phyloP scores from a whole-genome alignment of 2,329 filamentous ascomycete genomes.

The Botrytis byssoidea region DNA sequence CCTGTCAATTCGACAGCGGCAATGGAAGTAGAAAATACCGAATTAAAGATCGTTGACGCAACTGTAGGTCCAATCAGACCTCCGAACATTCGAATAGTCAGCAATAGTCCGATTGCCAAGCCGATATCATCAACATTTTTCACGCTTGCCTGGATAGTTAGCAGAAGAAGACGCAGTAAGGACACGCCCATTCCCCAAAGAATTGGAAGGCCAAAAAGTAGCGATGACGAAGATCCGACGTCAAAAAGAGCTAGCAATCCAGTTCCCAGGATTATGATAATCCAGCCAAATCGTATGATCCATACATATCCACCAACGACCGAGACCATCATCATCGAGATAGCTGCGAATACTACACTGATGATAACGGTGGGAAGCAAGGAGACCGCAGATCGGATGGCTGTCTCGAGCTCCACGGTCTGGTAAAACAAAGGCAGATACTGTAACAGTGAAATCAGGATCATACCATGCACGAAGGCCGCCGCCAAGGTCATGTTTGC shows the following conservation, averaged over 20 bases:
- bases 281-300: neutral
- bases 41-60: conserved; percentile 40
- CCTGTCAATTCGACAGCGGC: neutral
- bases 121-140: conserved; percentile 40
- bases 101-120: conserved; percentile 39
- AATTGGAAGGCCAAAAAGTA: neutral
- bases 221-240: neutral
- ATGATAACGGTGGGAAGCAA: neutral
- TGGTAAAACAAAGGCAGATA: conserved; percentile 37
- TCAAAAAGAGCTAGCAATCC: neutral
- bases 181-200: neutral
- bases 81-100: conserved; percentile 42
- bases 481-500: neutral
- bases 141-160: conserved; percentile 41
- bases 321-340: neutral
- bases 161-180: neutral
- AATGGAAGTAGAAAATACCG: conserved; percentile 30
- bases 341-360: neutral
- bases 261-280: neutral
- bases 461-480: neutral
- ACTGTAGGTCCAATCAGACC: conserved; percentile 42
- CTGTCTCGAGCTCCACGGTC: neutral
- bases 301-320: neutral
- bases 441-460: conserved; percentile 44
- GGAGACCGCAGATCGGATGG: conserved; percentile 16